Percentiles rank a stretch among this genome's conserved stretches.
These are phyloP conservation scores for Nakazawaea wyomingensis DNA, from an alignment of 805 yeast species.

Conservation along the genomic window DNA sequence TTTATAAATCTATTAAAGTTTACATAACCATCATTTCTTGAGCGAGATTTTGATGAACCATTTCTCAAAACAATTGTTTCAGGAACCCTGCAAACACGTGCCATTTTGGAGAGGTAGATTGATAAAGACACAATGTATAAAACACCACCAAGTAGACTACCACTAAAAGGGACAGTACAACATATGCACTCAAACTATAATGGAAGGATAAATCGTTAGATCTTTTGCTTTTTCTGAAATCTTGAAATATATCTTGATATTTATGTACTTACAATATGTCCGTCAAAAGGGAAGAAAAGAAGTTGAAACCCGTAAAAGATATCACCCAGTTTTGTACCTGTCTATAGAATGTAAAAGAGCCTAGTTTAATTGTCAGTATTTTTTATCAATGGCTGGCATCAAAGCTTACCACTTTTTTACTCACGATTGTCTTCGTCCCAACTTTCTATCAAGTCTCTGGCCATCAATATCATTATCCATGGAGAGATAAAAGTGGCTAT, in stretches of 20 bases:
- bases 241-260: too few relatives aligned
- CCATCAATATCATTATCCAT: constrained; percentile 11
- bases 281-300: not conserved
- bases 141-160: constrained; percentile 5
- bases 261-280: constrained; percentile 5
- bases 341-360: not conserved
- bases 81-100: not conserved
- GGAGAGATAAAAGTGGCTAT: constrained; percentile 4
- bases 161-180: not conserved
- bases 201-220: too few relatives aligned
- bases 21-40: too few relatives aligned
- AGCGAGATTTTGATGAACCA: too few relatives aligned
- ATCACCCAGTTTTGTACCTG: not conserved
- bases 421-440: constrained; percentile 3
- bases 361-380: not conserved
- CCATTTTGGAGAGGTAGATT: constrained; percentile 11
- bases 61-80: not conserved
- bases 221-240: too few relatives aligned
- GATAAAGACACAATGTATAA: constrained; percentile 9
- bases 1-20: too few relatives aligned
- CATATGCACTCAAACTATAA: constrained; percentile 1
- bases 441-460: constrained; percentile 1
- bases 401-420: not conserved
- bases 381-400: not conserved
- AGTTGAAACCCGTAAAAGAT: not conserved